Base-by-base conservation (phyloP, 805 yeast species). In the Kuraishia piskuri region DNA sequence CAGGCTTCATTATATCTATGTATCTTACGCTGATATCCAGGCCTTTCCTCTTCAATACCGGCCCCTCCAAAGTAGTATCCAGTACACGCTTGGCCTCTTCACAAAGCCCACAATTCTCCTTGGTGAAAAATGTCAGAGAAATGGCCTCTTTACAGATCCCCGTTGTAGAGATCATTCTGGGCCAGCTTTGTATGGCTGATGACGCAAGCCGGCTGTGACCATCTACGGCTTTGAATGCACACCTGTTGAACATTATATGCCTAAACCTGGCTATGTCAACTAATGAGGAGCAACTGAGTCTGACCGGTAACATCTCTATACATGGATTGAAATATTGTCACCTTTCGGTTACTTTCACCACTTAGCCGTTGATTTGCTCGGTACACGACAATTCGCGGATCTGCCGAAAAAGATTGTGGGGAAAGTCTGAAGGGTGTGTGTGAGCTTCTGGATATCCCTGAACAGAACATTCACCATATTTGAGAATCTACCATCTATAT, bases 41-140 rank as follows among this genome's bases (percentile, higher is more conserved):
- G 37, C 59, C 56, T 20, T 63, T 55, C 9, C 63, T 62, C 14
- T 24, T 37, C 2, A 60, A 37, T 21, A 40, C 53, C 4, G 59
- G 53, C 40, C 68, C 64, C 17, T 66, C 64, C 7, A 78, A 62
- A 0, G 82, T 75, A 24, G 72, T 67, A 17, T 69, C 60, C 47
- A 86, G 64, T 2, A 80, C 79, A 2, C 60, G 67, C 55, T 79
- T 78, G 3, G 90, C 92, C 54, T 80, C 83, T 51, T 79, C 78
- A 60, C 94, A 87, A 24, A 87, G 66, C 59, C 80, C 80, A 61
- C 94, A 87, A 36, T 83, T 80, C 4, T 80, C 79, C 61, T 87
- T 87, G 4, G 88, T 82, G 68, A 82, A 87, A 52, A 87, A 76
- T 0, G 86, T 83, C 31, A 85, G 64, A 21, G 59, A 61, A 2